Base-by-base conservation (phyloP, 73 alveolate species). In the Paramecium octaurelia region DNA sequence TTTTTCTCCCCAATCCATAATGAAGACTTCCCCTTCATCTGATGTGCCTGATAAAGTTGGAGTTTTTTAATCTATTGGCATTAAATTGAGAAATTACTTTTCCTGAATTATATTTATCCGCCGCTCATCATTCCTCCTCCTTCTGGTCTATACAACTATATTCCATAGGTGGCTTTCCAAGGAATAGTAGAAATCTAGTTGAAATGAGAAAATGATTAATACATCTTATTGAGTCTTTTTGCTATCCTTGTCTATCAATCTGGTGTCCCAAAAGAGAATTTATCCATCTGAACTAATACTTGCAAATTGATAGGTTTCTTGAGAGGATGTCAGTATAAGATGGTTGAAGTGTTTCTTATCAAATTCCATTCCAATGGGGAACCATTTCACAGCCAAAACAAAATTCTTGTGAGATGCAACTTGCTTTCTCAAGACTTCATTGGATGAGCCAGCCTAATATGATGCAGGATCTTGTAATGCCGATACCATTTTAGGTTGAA, bases 61-160 rank as follows among this genome's bases (percentile, higher is more conserved):
- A 21, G 80, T 69, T 16, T 76, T 86, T 54, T 89, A 86, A 12
- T 88, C 93, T 75, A 92, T 69, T n/a, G 6, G 7, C 16, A 71
- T 34, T 7, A 40, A 40, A 34, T 34, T 34, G 34, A 31, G 43
- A 29, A 14, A 35, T 36, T 73, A 77, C 90, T 77, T 46, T 71
- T 88, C 48, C 93, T 87, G 58, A 97, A 93, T 18, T 92, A 76
- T 6, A 97, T 84, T 88, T 95, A 59, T 10, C 96, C 73, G 2
- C 98, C 97, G 4, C 99, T 98, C 75, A 95, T 92, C 44, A 90
- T 95, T 11, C 97, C 98, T 24, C 96, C 94, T n/a, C 97, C 98
- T 80, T 97, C 98, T 14, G 95, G 95, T 88, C 96, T 85, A 59
- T 93, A 88, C 11, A 97, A 88, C 24, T 93, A 46, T 18, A 97